These are phyloP conservation scores for Yamadazyma spencermartinsiae DNA, from an alignment of 1,139 yeast genomes.

Conservation along the genomic window DNA sequence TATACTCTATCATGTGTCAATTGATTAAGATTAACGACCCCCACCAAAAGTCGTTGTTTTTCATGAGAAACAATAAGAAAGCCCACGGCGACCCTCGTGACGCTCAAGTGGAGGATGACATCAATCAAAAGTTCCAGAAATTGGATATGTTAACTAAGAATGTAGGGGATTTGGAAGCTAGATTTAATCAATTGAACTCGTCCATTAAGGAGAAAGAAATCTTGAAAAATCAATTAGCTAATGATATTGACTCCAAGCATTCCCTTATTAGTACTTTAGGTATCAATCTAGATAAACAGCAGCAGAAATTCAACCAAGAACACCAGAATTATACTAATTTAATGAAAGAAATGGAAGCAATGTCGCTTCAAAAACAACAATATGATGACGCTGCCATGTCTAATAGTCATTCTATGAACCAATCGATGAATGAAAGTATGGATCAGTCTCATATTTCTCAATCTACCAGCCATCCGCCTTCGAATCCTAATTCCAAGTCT, in stretches of 20 bases:
- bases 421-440: neutral
- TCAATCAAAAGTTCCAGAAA: constrained; percentile 15
- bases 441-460: neutral
- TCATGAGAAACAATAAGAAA: constrained; percentile 27
- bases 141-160: constrained; percentile 22
- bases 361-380: constrained; percentile 24
- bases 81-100: too few species aligned
- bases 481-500: neutral
- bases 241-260: constrained; percentile 20
- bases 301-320: constrained; percentile 14
- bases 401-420: neutral
- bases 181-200: constrained; percentile 21
- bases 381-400: neutral
- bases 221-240: constrained; percentile 20
- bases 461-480: neutral
- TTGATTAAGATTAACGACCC: constrained; percentile 49
- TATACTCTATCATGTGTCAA: constrained; percentile 79
- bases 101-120: constrained; percentile 10
- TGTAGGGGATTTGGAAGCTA: constrained; percentile 21
- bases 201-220: constrained; percentile 25
- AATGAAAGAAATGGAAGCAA: constrained; percentile 29
- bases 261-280: constrained; percentile 16
- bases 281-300: constrained; percentile 16
- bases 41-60: constrained; percentile 31
- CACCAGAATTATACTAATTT: constrained; percentile 12